These are phyloP conservation scores for Botrytis deweyae DNA, from an alignment of 2,329 filamentous ascomycete genomes.

Conservation along the genomic window DNA sequence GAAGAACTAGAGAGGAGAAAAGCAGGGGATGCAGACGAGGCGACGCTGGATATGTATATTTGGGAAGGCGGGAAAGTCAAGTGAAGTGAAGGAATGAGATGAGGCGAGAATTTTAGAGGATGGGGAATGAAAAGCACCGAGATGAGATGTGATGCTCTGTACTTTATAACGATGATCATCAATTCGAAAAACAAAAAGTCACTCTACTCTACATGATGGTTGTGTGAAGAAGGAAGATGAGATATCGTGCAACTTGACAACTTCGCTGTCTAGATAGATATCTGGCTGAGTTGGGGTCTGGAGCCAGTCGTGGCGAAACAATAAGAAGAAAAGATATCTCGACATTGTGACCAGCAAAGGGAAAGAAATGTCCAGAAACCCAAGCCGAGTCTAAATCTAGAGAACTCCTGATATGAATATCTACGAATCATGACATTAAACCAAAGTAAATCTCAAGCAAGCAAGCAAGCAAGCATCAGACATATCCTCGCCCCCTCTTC, in stretches of 20 bases:
- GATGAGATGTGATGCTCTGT: slow-evolving; percentile 17
- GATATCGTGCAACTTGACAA: neutral
- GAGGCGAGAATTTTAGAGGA: neutral
- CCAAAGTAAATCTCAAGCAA: neutral
- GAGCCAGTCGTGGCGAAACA: neutral
- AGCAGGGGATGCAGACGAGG: neutral
- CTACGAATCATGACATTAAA: neutral
- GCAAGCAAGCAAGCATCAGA: neutral
- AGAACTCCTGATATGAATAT: neutral
- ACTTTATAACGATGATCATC: slow-evolving; percentile 19
- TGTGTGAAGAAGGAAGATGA: neutral
- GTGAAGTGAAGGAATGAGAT: neutral
- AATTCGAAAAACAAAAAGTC: slow-evolving; percentile 16
- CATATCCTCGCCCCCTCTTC: neutral
- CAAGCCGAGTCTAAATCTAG: neutral
- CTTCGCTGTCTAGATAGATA: neutral
- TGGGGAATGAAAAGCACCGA: slow-evolving; percentile 10
- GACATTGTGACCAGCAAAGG: neutral
- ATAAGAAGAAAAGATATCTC: neutral
- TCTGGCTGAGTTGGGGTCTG: neutral
- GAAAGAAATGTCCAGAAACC: neutral
- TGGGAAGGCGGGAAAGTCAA: neutral
- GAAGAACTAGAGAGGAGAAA: slow-evolving; percentile 25
- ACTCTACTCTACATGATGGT: neutral
- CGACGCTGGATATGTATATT: slow-evolving; percentile 18